Percentiles rank a stretch among this genome's conserved stretches.
Conservation (phyloP, 1,139 yeast genomes). For the Petasospora fabianii region DNA sequence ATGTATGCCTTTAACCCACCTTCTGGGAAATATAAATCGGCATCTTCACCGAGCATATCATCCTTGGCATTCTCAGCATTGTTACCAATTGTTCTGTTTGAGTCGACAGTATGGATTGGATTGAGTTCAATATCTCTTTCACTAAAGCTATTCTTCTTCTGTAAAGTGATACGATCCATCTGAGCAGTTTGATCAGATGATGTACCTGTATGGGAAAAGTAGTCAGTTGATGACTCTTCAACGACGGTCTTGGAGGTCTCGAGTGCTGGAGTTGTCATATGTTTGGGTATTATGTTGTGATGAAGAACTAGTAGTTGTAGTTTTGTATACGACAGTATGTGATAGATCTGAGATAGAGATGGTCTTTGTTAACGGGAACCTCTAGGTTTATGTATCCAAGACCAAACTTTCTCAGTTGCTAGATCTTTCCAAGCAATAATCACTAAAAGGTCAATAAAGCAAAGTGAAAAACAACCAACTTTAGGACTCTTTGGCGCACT, state of each 20-base stretch:
- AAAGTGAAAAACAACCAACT: too few species aligned
- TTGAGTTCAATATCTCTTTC: constrained; percentile 14
- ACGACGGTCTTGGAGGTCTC: neutral
- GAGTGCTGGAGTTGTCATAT: neutral
- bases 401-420: too few species aligned
- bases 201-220: neutral
- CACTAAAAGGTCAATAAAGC: too few species aligned
- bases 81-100: constrained; percentile 17
- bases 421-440: too few species aligned
- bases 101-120: constrained; percentile 6
- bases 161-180: constrained; percentile 17
- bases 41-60: constrained; percentile 26
- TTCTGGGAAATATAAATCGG: constrained; percentile 45
- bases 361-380: too few species aligned
- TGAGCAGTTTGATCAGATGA: neutral
- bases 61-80: constrained; percentile 11
- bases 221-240: neutral
- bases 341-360: too few species aligned
- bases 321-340: too few species aligned
- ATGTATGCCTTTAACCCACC: constrained; percentile 58
- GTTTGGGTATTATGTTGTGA: neutral
- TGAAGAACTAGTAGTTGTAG: neutral
- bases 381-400: too few species aligned
- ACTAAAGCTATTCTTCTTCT: constrained; percentile 9
- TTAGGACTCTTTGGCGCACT: neutral